Conservation (phyloP, 2,329 filamentous ascomycete species). For the Fusarium sterilihyphosum region DNA sequence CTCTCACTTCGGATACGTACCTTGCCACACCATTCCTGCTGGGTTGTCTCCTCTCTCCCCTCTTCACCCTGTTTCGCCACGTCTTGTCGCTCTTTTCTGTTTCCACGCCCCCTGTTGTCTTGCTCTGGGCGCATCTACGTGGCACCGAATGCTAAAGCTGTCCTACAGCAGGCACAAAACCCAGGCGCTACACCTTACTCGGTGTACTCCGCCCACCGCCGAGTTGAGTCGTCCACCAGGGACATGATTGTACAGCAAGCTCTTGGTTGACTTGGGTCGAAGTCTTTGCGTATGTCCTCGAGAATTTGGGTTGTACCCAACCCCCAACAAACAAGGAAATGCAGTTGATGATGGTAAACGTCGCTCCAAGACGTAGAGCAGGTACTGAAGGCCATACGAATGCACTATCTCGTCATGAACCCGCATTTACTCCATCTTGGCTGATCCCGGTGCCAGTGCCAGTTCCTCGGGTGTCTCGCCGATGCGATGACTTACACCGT, state of each 20-base stretch:
- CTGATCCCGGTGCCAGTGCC: constrained; percentile 38
- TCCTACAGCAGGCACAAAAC: constrained; percentile 4
- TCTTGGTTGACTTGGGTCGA: constrained; percentile 7
- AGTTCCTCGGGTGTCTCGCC: constrained; percentile 36
- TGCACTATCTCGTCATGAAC: constrained; percentile 31
- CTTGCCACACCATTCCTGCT: constrained; percentile 36
- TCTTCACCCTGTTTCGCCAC: constrained; percentile 31
- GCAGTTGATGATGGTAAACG: background rate
- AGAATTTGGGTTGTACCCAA: background rate
- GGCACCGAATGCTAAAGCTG: constrained; percentile 19
- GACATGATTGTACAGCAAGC: background rate
- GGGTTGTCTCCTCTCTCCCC: constrained; percentile 34
- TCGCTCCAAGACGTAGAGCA: background rate
- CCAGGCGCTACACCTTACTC: constrained; percentile 7
- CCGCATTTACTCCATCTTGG: constrained; percentile 25
- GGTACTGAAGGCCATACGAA: background rate
- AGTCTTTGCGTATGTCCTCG: constrained; percentile 1
- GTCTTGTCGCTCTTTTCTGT: constrained; percentile 8
- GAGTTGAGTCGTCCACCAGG: background rate
- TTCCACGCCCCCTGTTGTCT: constrained; percentile 23
- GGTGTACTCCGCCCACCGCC: constrained; percentile 10
- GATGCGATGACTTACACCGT: constrained; percentile 19
- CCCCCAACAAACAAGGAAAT: background rate
- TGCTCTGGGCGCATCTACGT: constrained; percentile 17
- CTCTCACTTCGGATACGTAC: constrained; percentile 1